Conservation (phyloP, 2,329 filamentous ascomycete genomes). For the Neofusicoccum parvum region DNA sequence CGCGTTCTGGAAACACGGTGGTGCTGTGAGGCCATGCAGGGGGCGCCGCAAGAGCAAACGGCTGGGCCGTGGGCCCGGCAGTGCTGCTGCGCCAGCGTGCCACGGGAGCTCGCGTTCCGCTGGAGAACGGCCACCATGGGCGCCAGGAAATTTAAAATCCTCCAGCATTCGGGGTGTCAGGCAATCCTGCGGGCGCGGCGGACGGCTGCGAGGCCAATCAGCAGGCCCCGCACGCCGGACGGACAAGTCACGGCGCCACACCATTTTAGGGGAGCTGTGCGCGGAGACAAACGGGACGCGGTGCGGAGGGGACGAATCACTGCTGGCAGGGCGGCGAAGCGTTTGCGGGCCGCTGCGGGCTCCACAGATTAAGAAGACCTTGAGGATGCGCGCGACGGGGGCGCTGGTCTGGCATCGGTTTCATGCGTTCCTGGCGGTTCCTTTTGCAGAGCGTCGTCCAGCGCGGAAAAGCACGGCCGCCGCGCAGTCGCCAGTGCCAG, state of each 20-base stretch:
- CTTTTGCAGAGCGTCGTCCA: not conserved
- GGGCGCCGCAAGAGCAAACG: constrained; percentile 7
- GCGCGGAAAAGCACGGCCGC: not conserved
- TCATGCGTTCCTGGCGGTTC: not conserved
- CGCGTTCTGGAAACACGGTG: constrained; percentile 6
- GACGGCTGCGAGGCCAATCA: not conserved
- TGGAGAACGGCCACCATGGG: not conserved
- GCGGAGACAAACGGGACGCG: constrained; percentile 15
- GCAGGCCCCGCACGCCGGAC: not conserved
- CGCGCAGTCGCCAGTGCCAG: not conserved
- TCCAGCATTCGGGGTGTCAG: constrained; percentile 10
- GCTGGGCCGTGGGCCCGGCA: not conserved
- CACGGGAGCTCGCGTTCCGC: too few relatives aligned
- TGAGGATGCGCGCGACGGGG: not conserved
- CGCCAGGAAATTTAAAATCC: constrained; percentile 9
- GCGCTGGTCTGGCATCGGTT: constrained; percentile 1
- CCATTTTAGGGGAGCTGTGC: constrained; percentile 12
- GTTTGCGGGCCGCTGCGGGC: constrained; percentile 20
- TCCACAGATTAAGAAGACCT: not conserved
- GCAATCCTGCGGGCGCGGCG: not conserved
- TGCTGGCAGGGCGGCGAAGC: constrained; percentile 7
- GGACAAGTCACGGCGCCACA: constrained; percentile 5
- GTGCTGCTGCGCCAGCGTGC: not conserved
- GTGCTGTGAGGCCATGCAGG: not conserved
- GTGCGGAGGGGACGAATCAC: not conserved